These are phyloP conservation scores for Hymenoscyphus linearis DNA, from an alignment of 2,329 filamentous ascomycete species.

Conservation along the genomic window DNA sequence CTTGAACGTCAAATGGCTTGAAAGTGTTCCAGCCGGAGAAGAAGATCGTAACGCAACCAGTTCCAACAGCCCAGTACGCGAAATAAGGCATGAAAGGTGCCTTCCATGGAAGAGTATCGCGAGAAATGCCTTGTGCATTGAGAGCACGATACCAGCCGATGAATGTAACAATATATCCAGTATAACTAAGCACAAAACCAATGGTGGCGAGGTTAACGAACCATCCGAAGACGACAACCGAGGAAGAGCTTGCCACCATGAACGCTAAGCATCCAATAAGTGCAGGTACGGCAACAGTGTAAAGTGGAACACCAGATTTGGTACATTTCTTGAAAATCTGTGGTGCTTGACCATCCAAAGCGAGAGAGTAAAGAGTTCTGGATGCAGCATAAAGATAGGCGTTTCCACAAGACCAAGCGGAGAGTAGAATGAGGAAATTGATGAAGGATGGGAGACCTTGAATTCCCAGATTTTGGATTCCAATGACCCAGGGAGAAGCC, in stretches of 20 bases:
- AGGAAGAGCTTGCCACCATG: slow-evolving; percentile 53
- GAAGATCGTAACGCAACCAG: slow-evolving; percentile 63
- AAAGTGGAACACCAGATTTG: slow-evolving; percentile 49
- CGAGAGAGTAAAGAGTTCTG: slow-evolving; percentile 64
- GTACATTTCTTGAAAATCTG: slow-evolving; percentile 56
- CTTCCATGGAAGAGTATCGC: slow-evolving; percentile 54
- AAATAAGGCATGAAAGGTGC: slow-evolving; percentile 56
- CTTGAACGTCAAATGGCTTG: slow-evolving; percentile 50
- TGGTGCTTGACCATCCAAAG: slow-evolving; percentile 61
- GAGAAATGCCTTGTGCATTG: slow-evolving; percentile 59
- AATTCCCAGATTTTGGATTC: slow-evolving; percentile 64
- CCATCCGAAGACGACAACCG: slow-evolving; percentile 36
- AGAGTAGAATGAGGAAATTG: slow-evolving; percentile 49
- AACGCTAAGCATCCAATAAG: slow-evolving; percentile 62
- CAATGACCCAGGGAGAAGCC: slow-evolving; percentile 41
- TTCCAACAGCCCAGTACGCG: slow-evolving; percentile 52
- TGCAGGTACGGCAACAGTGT: slow-evolving; percentile 53
- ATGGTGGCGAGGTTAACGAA: slow-evolving; percentile 43
- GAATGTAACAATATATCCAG: slow-evolving; percentile 63
- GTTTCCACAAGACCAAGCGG: slow-evolving; percentile 58
- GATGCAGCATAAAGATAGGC: slow-evolving; percentile 61
- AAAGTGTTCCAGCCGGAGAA: slow-evolving; percentile 37
- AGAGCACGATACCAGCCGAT: slow-evolving; percentile 66
- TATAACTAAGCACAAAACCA: slow-evolving; percentile 57
- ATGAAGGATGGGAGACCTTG: slow-evolving; percentile 60